Percentiles rank a stretch among this genome's conserved stretches.
These are phyloP conservation scores for Elongisporangium prolatum DNA, from an alignment of 352 stramenopile genomes.

Conservation along the genomic window DNA sequence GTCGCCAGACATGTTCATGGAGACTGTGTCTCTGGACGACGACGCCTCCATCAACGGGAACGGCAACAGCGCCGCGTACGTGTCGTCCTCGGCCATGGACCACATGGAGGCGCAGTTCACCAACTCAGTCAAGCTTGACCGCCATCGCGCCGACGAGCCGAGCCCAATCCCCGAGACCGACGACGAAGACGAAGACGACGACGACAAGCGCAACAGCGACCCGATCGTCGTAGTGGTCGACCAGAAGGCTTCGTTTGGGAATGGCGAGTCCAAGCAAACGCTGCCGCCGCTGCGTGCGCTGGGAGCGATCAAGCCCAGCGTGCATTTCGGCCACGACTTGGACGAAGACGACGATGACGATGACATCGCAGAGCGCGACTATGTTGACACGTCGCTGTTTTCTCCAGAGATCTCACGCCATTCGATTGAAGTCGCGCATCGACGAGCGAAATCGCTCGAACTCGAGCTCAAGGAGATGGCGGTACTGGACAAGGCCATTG, in stretches of 20 bases:
- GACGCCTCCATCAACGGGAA: conserved; percentile 20
- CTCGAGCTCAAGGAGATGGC: conserved; percentile 71
- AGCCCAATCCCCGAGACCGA: conserved; percentile 20
- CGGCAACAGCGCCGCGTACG: conserved; percentile 6
- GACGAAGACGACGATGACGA: conserved; percentile 9
- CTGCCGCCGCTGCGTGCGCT: conserved; percentile 9
- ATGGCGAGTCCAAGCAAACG: conserved; percentile 1
- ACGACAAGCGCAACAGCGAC: neutral
- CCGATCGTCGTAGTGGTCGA: conserved; percentile 41
- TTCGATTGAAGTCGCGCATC: conserved; percentile 78
- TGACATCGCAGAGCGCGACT: conserved; percentile 46
- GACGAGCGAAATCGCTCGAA: conserved; percentile 65
- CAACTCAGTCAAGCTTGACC: conserved; percentile 14
- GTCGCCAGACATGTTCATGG: conserved; percentile 42
- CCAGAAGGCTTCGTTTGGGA: neutral
- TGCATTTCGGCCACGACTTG: conserved; percentile 4
- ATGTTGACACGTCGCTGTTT: conserved; percentile 77
- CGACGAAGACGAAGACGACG: conserved; percentile 17
- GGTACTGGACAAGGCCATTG: conserved; percentile 33
- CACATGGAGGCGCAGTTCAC: conserved; percentile 43
- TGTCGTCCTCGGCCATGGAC: conserved; percentile 28
- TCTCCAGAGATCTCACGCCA: conserved; percentile 78
- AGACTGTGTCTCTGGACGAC: conserved; percentile 77
- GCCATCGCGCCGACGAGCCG: conserved; percentile 6
- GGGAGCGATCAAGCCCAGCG: neutral